Evolutionary conservation across 345 rosid species (phyloP), one percentile per base, ranked within the genome.

Genomic region (Anacardium occidentale): DNA sequence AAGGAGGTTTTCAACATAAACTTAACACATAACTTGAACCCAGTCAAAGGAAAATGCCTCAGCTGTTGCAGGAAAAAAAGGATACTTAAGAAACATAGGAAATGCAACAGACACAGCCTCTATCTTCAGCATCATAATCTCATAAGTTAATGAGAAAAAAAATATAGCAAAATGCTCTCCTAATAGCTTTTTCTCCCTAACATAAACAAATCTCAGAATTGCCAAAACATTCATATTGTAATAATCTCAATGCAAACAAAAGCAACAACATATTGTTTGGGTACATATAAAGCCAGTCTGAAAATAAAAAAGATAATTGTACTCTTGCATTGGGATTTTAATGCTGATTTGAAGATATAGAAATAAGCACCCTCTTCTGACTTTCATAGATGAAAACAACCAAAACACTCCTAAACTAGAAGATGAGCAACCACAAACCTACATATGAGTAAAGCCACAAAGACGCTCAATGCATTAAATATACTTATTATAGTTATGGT

Each of bases 391-490:
- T 29, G 3, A 1, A 29, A 1, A 29, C 32, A 29, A 29, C 32
- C 32, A 29, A 29, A 29, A 29, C 32, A 29, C 32, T 3, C 3
- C 32, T 29, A 29, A 29, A 1, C 32, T 29, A 29, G 32, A 29
- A 29, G 32, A 29, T 29, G 32, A 29, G 32, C 32, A 29, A 12
- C 66, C 25, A 40, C 58, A 3, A 42, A 66, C 18, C n/a, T 34
- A 55, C 2, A 13, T 68, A 14, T 34, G 22, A 51, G 13, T 29
- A 32, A 29, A 18, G 21, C 26, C 10, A 17, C 12, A 51, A 5
- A 51, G 11, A 29, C 26, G 58, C 44, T 51, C 71, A 68, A 68
- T 68, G 32, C 61, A 34, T 8, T 22, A 53, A 9, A 57, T 42
- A 37, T 37, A 37, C 7, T 5, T 37, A 37, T 37, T 9, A 37